Conservation (phyloP, 805 yeast genomes). For the Yarrowia bubula region DNA sequence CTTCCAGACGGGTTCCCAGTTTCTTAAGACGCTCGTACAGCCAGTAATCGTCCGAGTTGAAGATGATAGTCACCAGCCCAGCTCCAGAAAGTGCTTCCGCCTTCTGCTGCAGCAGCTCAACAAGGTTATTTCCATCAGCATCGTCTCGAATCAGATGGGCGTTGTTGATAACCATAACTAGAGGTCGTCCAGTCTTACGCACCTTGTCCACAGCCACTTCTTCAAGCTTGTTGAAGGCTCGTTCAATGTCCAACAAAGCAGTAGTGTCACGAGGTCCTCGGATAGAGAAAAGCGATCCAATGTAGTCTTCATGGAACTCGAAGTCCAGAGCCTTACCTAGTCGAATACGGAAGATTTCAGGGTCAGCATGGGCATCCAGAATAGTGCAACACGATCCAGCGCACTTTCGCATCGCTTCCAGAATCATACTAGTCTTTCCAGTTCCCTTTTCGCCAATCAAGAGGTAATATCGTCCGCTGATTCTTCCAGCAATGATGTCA, state of each 20-base stretch:
- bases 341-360: slow-evolving; percentile 74
- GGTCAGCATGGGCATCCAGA: slow-evolving; percentile 81
- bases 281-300: slow-evolving; percentile 76
- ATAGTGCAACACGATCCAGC: slow-evolving; percentile 64
- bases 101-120: slow-evolving; percentile 77
- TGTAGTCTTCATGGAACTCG: slow-evolving; percentile 74
- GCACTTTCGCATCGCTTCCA: slow-evolving; percentile 66
- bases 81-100: slow-evolving; percentile 77
- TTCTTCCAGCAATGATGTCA: slow-evolving; percentile 61
- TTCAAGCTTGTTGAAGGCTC: slow-evolving; percentile 75
- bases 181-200: slow-evolving; percentile 49
- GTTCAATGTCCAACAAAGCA: slow-evolving; percentile 74
- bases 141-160: slow-evolving; percentile 74
- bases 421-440: slow-evolving; percentile 73
- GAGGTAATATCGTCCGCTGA: slow-evolving; percentile 65
- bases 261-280: slow-evolving; percentile 85
- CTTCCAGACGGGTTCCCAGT: slow-evolving; percentile 71
- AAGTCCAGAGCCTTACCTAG: slow-evolving; percentile 73
- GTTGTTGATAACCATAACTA: slow-evolving; percentile 68
- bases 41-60: slow-evolving; percentile 86
- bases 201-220: slow-evolving; percentile 57
- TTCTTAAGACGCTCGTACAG: slow-evolving; percentile 71
- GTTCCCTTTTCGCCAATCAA: slow-evolving; percentile 84
- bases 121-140: slow-evolving; percentile 66
- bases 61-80: slow-evolving; percentile 65